phyloP scores from a whole-genome alignment of 305 asterid species.

The Fraxinus sp. region DNA sequence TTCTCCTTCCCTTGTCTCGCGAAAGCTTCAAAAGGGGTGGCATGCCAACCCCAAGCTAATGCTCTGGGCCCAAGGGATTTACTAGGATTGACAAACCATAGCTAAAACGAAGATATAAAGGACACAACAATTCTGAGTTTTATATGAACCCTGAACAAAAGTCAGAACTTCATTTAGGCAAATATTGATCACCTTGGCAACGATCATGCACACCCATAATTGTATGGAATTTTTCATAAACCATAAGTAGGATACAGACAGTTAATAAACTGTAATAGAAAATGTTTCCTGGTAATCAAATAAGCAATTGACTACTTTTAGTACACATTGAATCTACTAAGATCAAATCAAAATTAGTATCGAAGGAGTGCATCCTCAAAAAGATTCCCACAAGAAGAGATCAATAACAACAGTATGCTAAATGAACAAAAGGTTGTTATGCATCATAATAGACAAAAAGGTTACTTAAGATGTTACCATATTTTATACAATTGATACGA shows the following conservation, averaged over 20 bases:
- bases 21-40: not conserved
- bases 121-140: not conserved
- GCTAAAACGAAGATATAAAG: not conserved
- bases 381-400: not conserved
- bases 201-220: conserved; percentile 1
- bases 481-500: not conserved
- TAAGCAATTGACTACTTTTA: not conserved
- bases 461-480: conserved; percentile 8
- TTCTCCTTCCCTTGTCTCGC: not conserved
- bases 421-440: not conserved
- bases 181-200: not conserved
- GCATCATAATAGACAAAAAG: not conserved
- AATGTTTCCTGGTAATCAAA: not conserved
- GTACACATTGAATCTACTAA: conserved; percentile 12
- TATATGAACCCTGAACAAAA: not conserved
- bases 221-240: not conserved
- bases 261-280: not conserved
- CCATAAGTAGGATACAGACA: conserved; percentile 3
- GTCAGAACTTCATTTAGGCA: not conserved
- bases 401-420: not conserved
- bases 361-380: not conserved
- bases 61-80: not conserved
- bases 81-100: not conserved
- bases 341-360: conserved; percentile 3
- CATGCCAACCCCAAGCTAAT: not conserved